Evolutionary conservation across 176 grass and related monocot species (phyloP).

Genomic region (Bolboschoenus planiculmis): DNA sequence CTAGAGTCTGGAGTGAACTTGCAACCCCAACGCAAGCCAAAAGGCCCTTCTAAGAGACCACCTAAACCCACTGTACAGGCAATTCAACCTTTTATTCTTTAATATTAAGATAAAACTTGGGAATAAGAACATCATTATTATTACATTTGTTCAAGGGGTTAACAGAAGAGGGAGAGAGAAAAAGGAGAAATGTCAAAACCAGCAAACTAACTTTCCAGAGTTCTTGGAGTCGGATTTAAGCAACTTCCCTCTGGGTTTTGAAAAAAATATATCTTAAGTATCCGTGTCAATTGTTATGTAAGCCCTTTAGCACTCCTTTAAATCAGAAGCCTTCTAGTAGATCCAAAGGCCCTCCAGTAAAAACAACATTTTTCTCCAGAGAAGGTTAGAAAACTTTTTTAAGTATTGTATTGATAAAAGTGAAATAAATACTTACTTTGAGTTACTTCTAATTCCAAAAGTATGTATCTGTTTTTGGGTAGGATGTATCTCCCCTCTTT

Average conservation of each 20-base stretch:
- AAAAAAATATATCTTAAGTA: neutral
- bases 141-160: neutral
- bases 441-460: neutral
- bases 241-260: neutral
- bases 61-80: slow-evolving; percentile 32
- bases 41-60: slow-evolving; percentile 40
- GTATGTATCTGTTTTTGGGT: neutral
- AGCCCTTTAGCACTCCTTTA: neutral
- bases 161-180: slow-evolving; percentile 15
- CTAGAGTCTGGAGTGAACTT: slow-evolving; percentile 42
- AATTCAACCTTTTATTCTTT: neutral
- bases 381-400: neutral
- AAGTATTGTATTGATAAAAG: neutral
- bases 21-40: slow-evolving; percentile 44
- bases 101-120: neutral
- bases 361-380: neutral
- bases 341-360: too few species aligned
- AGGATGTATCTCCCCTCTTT: neutral
- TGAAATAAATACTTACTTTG: neutral
- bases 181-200: neutral
- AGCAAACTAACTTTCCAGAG: neutral
- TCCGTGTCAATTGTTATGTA: neutral
- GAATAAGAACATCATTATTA: neutral
- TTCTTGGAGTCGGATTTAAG: neutral
- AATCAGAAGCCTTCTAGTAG: too few species aligned